Evolutionary conservation across 345 rosid species (phyloP).

Genomic region (Toxicodendron radicans): DNA sequence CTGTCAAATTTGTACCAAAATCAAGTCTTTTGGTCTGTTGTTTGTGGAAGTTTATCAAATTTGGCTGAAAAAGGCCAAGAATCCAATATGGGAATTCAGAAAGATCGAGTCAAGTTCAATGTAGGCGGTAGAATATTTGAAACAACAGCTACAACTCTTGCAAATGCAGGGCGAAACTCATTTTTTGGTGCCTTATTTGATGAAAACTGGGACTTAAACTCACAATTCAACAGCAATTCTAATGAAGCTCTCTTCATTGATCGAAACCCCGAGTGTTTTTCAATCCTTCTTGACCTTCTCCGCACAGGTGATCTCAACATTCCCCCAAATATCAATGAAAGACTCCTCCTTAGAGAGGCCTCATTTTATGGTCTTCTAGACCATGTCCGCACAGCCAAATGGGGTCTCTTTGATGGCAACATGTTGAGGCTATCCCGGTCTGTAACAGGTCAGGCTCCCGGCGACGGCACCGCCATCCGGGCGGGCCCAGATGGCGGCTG

Average conservation of each 20-base stretch:
- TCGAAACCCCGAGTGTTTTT: slow-evolving; percentile 88
- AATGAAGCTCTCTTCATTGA: slow-evolving; percentile 65
- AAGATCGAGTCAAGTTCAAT: slow-evolving; percentile 76
- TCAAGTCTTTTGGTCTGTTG: neutral
- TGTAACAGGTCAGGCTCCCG: slow-evolving; percentile 80
- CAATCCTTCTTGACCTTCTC: slow-evolving; percentile 88
- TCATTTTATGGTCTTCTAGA: slow-evolving; percentile 73
- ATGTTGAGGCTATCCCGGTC: slow-evolving; percentile 54
- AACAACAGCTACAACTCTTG: slow-evolving; percentile 90
- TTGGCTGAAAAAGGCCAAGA: neutral
- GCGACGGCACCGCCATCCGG: slow-evolving; percentile 93
- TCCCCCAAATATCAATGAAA: slow-evolving; percentile 64
- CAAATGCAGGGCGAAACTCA: slow-evolving; percentile 88
- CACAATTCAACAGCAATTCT: slow-evolving; percentile 22
- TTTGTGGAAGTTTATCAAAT: neutral
- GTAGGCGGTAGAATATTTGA: slow-evolving; percentile 91
- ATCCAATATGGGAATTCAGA: slow-evolving; percentile 60
- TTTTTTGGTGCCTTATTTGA: slow-evolving; percentile 84
- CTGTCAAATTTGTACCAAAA: neutral
- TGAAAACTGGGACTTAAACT: slow-evolving; percentile 64
- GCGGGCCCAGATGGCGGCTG: slow-evolving; percentile 95
- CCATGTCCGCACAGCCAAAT: slow-evolving; percentile 76
- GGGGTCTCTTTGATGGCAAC: slow-evolving; percentile 89
- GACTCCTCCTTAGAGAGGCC: slow-evolving; percentile 79
- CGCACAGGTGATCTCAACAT: slow-evolving; percentile 92